Evolutionary conservation across 1,284 basidiomycete genomes (phyloP), one percentile per base, ranked within the genome.

Genomic region (Moniliophthora roreri): DNA sequence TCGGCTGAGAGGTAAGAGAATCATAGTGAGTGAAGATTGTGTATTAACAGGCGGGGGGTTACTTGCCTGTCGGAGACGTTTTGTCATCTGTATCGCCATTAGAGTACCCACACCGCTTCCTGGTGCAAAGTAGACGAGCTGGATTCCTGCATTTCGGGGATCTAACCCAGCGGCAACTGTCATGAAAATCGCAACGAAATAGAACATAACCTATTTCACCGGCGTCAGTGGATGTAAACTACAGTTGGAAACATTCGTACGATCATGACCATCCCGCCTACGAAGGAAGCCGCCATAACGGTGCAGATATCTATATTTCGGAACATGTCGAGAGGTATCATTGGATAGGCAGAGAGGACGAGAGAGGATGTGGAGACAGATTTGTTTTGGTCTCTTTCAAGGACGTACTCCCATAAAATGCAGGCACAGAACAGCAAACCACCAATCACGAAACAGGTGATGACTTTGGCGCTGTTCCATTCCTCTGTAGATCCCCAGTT

Each of bases 161-260:
- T 68, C 64, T 26, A 69, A 58, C 1, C 73, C 74, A 28, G 63
- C 64, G 9, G 77, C 79, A 48, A 79, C 68, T 6, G 71, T 70
- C 62, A 76, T 72, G 63, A 78, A 80, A 48, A 80, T 76, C 0
- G 79, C 70, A 42, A 80, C 68, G 54, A 80, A 81, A 60, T 80
- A 81, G 62, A 80, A 78, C 67, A 77, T 73, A 49, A 76, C n/a
- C n/a, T n/a, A n/a, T n/a, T n/a, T n/a, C n/a, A n/a, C n/a, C n/a
- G n/a, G n/a, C n/a, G n/a, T n/a, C n/a, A n/a, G n/a, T n/a, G n/a
- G n/a, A n/a, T n/a, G n/a, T n/a, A n/a, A n/a, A n/a, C n/a, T n/a
- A n/a, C n/a, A n/a, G n/a, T n/a, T n/a, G n/a, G n/a, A n/a, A n/a
- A n/a, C n/a, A n/a, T n/a, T n/a, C n/a, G n/a, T n/a, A n/a, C 78